Conservation (phyloP, 106 monocot genomes). For the Dendrobium chrysotoxum region DNA sequence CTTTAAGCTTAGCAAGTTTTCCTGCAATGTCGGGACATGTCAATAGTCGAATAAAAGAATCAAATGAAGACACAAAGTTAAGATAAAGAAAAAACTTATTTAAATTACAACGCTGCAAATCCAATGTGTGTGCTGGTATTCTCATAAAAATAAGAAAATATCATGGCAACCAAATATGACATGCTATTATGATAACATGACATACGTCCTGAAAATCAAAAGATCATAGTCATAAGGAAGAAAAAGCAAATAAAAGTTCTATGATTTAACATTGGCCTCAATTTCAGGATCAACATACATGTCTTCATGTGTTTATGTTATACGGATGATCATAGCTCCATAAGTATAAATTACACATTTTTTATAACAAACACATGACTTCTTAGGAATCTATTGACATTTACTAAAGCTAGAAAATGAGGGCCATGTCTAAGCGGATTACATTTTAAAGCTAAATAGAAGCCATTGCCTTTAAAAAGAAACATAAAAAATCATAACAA, state of each 20-base stretch:
- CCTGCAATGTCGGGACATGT: background rate
- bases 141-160: background rate
- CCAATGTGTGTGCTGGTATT: background rate
- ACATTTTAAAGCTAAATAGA: background rate
- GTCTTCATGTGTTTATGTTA: background rate
- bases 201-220: background rate
- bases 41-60: background rate
- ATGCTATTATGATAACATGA: background rate
- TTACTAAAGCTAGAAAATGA: background rate
- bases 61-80: background rate
- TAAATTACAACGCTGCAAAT: background rate
- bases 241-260: background rate
- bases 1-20: background rate
- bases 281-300: background rate
- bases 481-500: background rate
- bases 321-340: background rate
- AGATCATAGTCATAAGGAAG: background rate
- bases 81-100: background rate
- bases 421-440: background rate
- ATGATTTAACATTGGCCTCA: background rate
- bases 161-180: background rate
- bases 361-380: background rate
- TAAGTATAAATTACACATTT: background rate
- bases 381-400: background rate
- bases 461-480: background rate